These are phyloP conservation scores for Scheffersomyces stambukii DNA, from an alignment of 1,139 yeast genomes.

Conservation along the genomic window DNA sequence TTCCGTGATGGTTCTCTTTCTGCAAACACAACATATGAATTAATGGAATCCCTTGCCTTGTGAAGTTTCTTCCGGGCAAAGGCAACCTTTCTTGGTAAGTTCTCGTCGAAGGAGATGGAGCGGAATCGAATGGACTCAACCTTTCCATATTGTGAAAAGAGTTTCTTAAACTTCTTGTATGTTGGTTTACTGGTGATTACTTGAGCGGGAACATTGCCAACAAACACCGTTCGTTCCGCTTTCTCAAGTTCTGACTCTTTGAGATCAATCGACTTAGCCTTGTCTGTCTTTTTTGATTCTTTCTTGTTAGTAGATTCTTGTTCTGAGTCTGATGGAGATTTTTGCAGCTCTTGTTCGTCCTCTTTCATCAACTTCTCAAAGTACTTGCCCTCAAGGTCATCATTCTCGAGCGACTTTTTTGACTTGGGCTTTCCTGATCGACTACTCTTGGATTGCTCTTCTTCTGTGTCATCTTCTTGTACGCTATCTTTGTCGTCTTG, in stretches of 20 bases:
- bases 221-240: conserved; percentile 84
- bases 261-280: conserved; percentile 43
- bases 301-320: conserved; percentile 6
- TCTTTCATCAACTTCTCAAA: conserved; percentile 35
- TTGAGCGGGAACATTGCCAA: conserved; percentile 74
- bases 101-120: conserved; percentile 85
- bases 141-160: conserved; percentile 54
- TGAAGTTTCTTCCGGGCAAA: conserved; percentile 79
- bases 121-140: conserved; percentile 81
- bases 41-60: conserved; percentile 71
- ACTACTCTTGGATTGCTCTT: conserved; percentile 15
- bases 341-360: conserved; percentile 15
- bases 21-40: conserved; percentile 81
- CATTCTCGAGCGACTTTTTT: conserved; percentile 31
- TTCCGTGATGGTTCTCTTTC: conserved; percentile 51
- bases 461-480: conserved; percentile 12
- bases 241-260: conserved; percentile 73
- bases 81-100: conserved; percentile 89
- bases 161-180: conserved; percentile 60
- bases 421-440: too few species aligned
- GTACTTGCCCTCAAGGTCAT: conserved; percentile 46
- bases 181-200: conserved; percentile 63
- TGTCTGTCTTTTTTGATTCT: conserved; percentile 17
- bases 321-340: conserved; percentile 10
- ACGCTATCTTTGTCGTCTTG: conserved; percentile 8